Percentiles rank a stretch among this genome's conserved stretches.
Evolutionary conservation across 306 rosid species (phyloP).

Genomic region (Delonix regia): DNA sequence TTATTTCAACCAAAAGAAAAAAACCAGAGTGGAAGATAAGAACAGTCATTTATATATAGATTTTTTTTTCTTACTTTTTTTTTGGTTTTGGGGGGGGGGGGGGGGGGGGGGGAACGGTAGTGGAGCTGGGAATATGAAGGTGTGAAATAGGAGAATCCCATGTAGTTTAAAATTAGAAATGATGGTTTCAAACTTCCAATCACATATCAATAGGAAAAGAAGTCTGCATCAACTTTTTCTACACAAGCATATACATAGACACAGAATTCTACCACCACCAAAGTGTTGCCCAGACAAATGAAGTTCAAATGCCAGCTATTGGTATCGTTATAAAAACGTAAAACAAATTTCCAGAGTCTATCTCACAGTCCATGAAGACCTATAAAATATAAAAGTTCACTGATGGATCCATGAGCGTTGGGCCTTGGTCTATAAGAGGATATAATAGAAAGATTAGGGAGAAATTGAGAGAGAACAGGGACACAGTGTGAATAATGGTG

Average conservation of each 20-base stretch:
- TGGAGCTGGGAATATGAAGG: not conserved
- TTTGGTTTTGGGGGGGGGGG: not conserved
- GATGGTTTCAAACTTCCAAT: not conserved
- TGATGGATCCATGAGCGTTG: too few relatives aligned
- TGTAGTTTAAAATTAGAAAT: conserved; percentile 18
- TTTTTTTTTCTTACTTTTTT: not conserved
- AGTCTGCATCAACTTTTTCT: conserved; percentile 1
- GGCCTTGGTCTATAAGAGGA: too few relatives aligned
- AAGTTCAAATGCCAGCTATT: not conserved
- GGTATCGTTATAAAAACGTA: conserved; percentile 7
- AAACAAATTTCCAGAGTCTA: not conserved
- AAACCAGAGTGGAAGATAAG: too few relatives aligned
- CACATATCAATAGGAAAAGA: not conserved
- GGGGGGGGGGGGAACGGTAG: not conserved
- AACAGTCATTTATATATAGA: too few relatives aligned
- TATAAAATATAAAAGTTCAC: not conserved
- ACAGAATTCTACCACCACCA: conserved; percentile 6
- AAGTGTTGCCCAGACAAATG: conserved; percentile 27
- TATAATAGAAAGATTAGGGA: too few relatives aligned
- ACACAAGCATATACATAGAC: not conserved
- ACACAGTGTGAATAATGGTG: too few relatives aligned
- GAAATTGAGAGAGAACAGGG: too few relatives aligned
- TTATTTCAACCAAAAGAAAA: too few relatives aligned
- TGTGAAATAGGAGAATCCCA: conserved; percentile 6
- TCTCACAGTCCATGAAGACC: not conserved